Evolutionary conservation across 495 filamentous ascomycete species (phyloP).

Genomic region (Hypomontagnella submonticulosa): DNA sequence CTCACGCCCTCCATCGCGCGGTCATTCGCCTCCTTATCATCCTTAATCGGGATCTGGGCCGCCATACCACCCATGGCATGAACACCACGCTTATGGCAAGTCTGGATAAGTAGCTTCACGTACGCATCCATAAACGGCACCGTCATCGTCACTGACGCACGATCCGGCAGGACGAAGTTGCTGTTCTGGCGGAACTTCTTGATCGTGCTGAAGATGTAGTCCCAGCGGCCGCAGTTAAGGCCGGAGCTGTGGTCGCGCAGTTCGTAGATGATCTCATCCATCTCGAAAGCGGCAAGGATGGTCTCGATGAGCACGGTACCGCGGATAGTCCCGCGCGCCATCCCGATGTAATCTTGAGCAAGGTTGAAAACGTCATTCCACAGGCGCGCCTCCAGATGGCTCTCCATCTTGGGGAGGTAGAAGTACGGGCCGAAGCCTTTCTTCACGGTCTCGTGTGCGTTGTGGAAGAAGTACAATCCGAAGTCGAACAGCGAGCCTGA

Average conservation of each 20-base stretch:
- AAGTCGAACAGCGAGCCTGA: constrained; percentile 96
- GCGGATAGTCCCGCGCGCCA: constrained; percentile 91
- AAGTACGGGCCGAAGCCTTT: constrained; percentile 94
- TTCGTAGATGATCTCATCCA: constrained; percentile 99
- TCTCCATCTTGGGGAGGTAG: constrained; percentile 99
- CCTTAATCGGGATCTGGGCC: constrained; percentile 98
- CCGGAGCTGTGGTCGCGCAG: constrained; percentile 96
- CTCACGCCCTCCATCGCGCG: constrained; percentile 93
- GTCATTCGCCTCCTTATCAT: constrained; percentile 88
- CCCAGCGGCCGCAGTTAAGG: constrained; percentile 98
- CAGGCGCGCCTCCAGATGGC: constrained; percentile 93
- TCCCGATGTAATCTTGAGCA: constrained; percentile 88
- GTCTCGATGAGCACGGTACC: constrained; percentile 98
- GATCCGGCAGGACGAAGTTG: constrained; percentile 93
- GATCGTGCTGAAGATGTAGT: constrained; percentile 99
- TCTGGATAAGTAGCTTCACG: constrained; percentile 95
- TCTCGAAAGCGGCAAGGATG: constrained; percentile 98
- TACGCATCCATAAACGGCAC: constrained; percentile 99
- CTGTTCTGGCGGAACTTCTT: constrained; percentile 98
- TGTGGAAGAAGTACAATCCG: constrained; percentile 99
- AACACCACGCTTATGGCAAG: constrained; percentile 93
- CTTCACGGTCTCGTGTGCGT: constrained; percentile 87
- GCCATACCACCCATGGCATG: constrained; percentile 99
- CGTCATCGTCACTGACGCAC: constrained; percentile 93
- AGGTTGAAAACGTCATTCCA: constrained; percentile 99